phyloP scores from a whole-genome alignment of 2,329 filamentous ascomycete species.

The Leptoxyphium fumago region DNA sequence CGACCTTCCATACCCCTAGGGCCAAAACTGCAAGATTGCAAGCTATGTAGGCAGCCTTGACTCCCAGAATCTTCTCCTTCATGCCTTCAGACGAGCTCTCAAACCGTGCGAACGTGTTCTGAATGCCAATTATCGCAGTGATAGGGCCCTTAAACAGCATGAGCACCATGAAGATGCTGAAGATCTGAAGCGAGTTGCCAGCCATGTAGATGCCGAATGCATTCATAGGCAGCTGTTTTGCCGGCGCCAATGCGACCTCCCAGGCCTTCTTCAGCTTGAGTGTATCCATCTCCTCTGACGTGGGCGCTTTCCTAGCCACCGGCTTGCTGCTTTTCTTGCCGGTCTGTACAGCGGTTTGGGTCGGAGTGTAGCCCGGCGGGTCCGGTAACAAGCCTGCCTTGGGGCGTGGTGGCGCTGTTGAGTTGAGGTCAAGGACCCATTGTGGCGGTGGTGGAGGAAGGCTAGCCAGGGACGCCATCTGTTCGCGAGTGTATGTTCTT shows the following conservation, averaged over 20 bases:
- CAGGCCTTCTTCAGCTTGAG: constrained; percentile 97
- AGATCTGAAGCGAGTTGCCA: constrained; percentile 93
- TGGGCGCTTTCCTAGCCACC: constrained; percentile 49
- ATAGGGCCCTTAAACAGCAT: constrained; percentile 98
- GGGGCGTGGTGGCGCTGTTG: constrained; percentile 49
- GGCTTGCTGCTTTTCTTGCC: constrained; percentile 1
- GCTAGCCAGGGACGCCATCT: constrained; percentile 11
- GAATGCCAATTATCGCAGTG: constrained; percentile 66
- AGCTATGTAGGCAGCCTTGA: constrained; percentile 74
- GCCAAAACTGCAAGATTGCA: constrained; percentile 76
- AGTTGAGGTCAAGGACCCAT: constrained; percentile 74
- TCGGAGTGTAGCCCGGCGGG: constrained; percentile 66
- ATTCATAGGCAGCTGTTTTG: constrained; percentile 94
- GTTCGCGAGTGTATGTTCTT: too few relatives aligned
- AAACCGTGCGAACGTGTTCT: constrained; percentile 79
- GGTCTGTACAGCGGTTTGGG: not conserved
- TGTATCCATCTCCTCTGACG: constrained; percentile 77
- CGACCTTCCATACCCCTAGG: constrained; percentile 90
- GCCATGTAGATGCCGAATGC: constrained; percentile 99
- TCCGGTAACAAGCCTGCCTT: constrained; percentile 61
- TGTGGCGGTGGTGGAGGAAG: constrained; percentile 42
- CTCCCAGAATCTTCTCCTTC: constrained; percentile 55
- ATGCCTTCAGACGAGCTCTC: constrained; percentile 58
- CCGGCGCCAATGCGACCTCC: constrained; percentile 86
- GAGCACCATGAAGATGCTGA: constrained; percentile 99